Conservation (phyloP, 441 rosid species). For the Erodium trifolium region DNA sequence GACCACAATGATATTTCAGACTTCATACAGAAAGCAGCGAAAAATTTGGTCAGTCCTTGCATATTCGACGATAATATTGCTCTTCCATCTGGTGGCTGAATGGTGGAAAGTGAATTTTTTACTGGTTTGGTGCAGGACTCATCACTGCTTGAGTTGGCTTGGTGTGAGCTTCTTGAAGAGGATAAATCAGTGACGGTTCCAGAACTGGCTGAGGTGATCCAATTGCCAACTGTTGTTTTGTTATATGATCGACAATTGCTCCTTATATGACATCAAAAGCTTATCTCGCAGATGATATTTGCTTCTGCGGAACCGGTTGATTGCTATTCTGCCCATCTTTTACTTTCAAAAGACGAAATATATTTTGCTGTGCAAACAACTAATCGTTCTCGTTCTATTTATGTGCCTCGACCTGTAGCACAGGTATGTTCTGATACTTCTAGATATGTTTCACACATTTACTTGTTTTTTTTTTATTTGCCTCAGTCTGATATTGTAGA, state of each 20-base stretch:
- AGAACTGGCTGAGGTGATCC: slow-evolving; percentile 23
- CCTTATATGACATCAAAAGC: slow-evolving; percentile 26
- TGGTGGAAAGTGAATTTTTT: slow-evolving; percentile 9
- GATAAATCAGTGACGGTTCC: slow-evolving; percentile 37
- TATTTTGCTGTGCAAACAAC: slow-evolving; percentile 47
- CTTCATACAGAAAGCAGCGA: slow-evolving; percentile 56
- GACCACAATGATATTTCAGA: slow-evolving; percentile 49
- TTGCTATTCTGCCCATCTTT: slow-evolving; percentile 88
- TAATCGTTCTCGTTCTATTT: slow-evolving; percentile 59
- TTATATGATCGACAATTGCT: background rate
- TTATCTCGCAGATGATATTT: slow-evolving; percentile 66
- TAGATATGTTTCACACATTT: background rate
- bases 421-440: slow-evolving; percentile 38
- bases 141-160: slow-evolving; percentile 78
- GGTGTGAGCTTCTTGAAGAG: slow-evolving; percentile 86
- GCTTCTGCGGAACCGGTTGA: slow-evolving; percentile 76
- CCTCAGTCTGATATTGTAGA: background rate
- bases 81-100: background rate
- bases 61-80: background rate
- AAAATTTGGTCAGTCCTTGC: slow-evolving; percentile 56
- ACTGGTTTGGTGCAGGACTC: slow-evolving; percentile 49
- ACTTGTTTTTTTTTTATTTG: background rate
- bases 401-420: slow-evolving; percentile 61
- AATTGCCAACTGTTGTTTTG: background rate
- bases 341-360: slow-evolving; percentile 73